Evolutionary conservation across 164 flowering plant genomes (phyloP).

Genomic region (Chimonanthus salicifolius): DNA sequence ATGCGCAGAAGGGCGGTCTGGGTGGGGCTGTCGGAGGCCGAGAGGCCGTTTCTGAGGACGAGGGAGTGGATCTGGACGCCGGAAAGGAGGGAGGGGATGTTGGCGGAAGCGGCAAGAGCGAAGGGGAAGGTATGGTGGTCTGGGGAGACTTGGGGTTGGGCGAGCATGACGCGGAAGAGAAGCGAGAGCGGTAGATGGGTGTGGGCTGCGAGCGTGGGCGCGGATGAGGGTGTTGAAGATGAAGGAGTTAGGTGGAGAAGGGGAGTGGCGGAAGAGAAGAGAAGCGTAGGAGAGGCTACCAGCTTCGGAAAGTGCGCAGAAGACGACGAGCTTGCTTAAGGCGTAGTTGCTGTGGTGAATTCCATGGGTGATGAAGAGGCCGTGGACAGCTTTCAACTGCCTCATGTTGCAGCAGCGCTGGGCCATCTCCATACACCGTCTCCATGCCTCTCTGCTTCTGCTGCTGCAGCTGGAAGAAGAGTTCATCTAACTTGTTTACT

Average conservation of each 20-base stretch:
- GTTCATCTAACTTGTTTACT: neutral
- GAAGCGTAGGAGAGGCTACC: constrained; percentile 31
- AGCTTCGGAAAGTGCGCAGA: constrained; percentile 24
- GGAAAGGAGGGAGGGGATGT: constrained; percentile 1
- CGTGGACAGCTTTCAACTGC: constrained; percentile 32
- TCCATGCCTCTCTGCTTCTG: constrained; percentile 8
- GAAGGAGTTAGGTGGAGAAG: constrained; percentile 28
- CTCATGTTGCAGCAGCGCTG: constrained; percentile 25
- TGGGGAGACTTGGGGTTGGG: constrained; percentile 7
- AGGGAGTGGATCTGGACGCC: constrained; percentile 30
- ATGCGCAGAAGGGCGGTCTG: constrained; percentile 33
- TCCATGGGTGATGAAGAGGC: constrained; percentile 29
- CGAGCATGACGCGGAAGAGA: constrained; percentile 39
- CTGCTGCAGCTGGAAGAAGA: constrained; percentile 6
- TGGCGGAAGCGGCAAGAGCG: constrained; percentile 32
- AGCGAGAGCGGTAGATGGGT: constrained; percentile 21
- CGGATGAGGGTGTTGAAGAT: constrained; percentile 40
- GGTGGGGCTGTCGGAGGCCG: constrained; percentile 17
- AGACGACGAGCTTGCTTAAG: constrained; percentile 32
- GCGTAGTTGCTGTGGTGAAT: constrained; percentile 29
- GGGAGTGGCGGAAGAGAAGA: constrained; percentile 23
- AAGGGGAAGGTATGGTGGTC: constrained; percentile 34
- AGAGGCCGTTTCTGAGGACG: constrained; percentile 27
- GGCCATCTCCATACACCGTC: constrained; percentile 21
- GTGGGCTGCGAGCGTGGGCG: constrained; percentile 27